phyloP scores from a whole-genome alignment of 23 red algal species.

The Pyropia yezoensis region DNA sequence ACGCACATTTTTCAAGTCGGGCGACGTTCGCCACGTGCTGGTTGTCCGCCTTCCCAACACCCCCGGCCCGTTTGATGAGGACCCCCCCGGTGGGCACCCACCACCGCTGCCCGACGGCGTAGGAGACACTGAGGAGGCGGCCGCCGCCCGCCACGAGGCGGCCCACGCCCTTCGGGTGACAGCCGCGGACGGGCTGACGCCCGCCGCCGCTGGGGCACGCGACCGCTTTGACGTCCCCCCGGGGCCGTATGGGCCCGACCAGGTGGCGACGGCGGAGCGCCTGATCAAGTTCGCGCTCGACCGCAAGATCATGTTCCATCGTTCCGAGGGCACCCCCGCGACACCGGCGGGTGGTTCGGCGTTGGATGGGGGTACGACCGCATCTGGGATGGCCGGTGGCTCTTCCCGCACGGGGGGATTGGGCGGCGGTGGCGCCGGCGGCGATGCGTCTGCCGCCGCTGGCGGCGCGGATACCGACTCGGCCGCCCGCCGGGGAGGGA shows the following conservation, averaged over 20 bases:
- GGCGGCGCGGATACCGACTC: constrained; percentile 2
- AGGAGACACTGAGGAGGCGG: background rate
- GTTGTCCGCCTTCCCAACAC: constrained; percentile 50
- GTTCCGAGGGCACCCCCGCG: constrained; percentile 22
- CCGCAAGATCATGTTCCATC: constrained; percentile 49
- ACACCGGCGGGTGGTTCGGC: background rate
- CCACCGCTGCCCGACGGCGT: background rate
- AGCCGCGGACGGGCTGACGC: constrained; percentile 68
- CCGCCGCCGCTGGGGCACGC: constrained; percentile 45
- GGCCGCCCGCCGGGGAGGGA: background rate
- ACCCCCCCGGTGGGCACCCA: background rate
- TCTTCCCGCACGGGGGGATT: background rate
- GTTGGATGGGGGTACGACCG: background rate
- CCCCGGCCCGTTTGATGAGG: constrained; percentile 6
- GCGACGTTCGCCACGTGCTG: constrained; percentile 85
- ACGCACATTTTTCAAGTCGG: constrained; percentile 79
- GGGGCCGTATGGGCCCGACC: constrained; percentile 34
- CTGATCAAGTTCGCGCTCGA: constrained; percentile 89
- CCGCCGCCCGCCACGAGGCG: no score
- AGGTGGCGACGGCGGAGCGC: constrained; percentile 67
- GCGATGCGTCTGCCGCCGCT: constrained; percentile 19
- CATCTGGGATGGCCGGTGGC: background rate
- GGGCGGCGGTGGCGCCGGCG: constrained; percentile 34
- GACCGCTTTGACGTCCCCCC: constrained; percentile 38
- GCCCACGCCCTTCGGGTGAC: constrained; percentile 3